phyloP scores from a whole-genome alignment of 139 green algal species.

The Penium margaritaceum region DNA sequence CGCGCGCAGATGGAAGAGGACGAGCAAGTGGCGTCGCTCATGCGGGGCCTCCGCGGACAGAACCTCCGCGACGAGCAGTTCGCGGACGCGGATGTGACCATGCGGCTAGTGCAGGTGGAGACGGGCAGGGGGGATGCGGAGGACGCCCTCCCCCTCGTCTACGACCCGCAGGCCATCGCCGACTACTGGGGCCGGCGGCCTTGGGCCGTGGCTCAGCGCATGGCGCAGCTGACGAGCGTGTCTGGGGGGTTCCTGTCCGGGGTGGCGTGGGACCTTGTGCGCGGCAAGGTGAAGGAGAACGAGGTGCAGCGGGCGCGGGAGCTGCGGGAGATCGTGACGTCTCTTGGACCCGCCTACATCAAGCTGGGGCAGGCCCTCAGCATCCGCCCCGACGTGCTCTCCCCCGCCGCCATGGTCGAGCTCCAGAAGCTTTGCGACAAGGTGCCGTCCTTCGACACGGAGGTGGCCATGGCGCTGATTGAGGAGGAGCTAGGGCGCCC shows the following conservation, averaged over 20 bases:
- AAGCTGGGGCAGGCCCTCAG: constrained; percentile 87
- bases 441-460: constrained; percentile 66
- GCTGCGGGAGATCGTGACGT: constrained; percentile 90
- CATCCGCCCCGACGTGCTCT: constrained; percentile 92
- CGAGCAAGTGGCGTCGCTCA: constrained; percentile 65
- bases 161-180: constrained; percentile 77
- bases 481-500: constrained; percentile 66
- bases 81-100: constrained; percentile 62
- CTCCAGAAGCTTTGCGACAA: constrained; percentile 99
- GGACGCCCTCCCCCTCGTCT: constrained; percentile 70
- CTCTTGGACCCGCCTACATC: constrained; percentile 89
- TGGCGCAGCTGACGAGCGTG: constrained; percentile 78
- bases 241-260: constrained; percentile 67
- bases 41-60: constrained; percentile 69
- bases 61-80: constrained; percentile 85
- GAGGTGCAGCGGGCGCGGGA: constrained; percentile 79
- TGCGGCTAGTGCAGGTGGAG: constrained; percentile 62
- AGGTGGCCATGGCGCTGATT: constrained; percentile 44
- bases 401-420: constrained; percentile 90
- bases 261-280: constrained; percentile 60
- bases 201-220: constrained; percentile 69
- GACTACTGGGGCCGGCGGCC: constrained; percentile 77
- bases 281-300: constrained; percentile 58
- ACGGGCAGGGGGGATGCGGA: constrained; percentile 20
- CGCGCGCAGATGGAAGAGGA: constrained; percentile 60